Evolutionary conservation across 73 alveolate species (phyloP).

Genomic region (Uronychia binucleata): DNA sequence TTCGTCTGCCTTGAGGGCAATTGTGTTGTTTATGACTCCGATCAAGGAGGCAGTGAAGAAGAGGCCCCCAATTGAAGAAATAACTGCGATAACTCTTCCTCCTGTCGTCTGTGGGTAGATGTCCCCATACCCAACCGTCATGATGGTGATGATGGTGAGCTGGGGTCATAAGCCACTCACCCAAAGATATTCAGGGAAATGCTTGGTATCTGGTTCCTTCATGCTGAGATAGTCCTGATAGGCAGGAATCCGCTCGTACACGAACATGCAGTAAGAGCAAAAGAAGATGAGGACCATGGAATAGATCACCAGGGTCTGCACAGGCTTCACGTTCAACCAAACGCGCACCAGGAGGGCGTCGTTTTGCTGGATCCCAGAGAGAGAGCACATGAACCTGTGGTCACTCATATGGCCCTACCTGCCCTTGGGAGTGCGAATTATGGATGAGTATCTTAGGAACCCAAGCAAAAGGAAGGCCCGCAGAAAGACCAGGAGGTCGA

Average conservation of each 20-base stretch:
- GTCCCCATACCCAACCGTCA: neutral
- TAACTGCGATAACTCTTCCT: neutral
- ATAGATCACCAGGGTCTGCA: neutral
- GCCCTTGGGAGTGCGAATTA: neutral
- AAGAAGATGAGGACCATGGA: neutral
- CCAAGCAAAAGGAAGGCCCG: neutral
- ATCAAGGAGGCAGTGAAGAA: neutral
- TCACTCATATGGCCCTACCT: neutral
- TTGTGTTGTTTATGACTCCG: neutral
- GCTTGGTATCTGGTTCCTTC: neutral
- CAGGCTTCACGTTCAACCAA: neutral
- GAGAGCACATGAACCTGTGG: neutral
- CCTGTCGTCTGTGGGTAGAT: neutral
- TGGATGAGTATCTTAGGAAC: neutral
- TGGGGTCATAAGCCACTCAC: neutral
- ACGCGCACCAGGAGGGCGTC: neutral
- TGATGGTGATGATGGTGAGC: neutral
- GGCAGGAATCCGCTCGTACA: neutral
- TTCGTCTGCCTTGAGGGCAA: neutral
- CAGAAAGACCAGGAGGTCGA: neutral
- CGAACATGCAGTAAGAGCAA: neutral
- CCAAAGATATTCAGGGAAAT: neutral
- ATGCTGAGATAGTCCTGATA: neutral
- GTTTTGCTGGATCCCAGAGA: neutral
- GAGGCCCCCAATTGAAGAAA: neutral